These are phyloP conservation scores for Macadamia tetraphylla DNA, from an alignment of 164 flowering plant species.

Conservation along the genomic window DNA sequence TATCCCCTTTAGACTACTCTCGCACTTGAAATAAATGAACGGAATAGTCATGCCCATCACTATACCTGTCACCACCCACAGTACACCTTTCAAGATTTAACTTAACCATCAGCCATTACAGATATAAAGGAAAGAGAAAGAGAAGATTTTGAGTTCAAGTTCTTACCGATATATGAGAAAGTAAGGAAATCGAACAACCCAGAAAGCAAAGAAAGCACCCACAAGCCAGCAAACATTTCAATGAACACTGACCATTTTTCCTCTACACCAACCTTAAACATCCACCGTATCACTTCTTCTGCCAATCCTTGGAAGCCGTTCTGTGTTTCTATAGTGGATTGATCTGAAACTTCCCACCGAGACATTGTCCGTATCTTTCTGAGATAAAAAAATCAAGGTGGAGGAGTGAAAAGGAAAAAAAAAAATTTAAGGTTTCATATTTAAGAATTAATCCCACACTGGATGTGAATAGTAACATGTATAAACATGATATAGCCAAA, in stretches of 20 bases:
- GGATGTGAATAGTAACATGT: too few relatives aligned
- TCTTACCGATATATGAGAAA: slow-evolving; percentile 34
- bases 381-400: not conserved
- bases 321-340: slow-evolving; percentile 16
- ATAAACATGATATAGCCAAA: too few relatives aligned
- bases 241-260: slow-evolving; percentile 35
- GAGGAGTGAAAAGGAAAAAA: too few relatives aligned
- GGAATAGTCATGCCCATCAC: slow-evolving; percentile 43
- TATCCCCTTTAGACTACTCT: slow-evolving; percentile 28
- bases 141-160: too few relatives aligned
- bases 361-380: slow-evolving; percentile 34
- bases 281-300: slow-evolving; percentile 33
- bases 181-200: slow-evolving; percentile 33
- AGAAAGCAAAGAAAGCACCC: slow-evolving; percentile 33
- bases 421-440: too few relatives aligned
- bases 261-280: slow-evolving; percentile 36
- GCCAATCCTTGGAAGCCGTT: not conserved
- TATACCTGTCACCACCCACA: slow-evolving; percentile 19
- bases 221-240: slow-evolving; percentile 20
- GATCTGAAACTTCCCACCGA: slow-evolving; percentile 30
- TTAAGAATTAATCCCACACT: too few relatives aligned
- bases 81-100: too few relatives aligned
- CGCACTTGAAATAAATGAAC: slow-evolving; percentile 31
- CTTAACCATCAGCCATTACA: too few relatives aligned
- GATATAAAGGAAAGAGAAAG: not conserved